phyloP scores from a whole-genome alignment of 768 basidiomycete species.

The Mycena metata region DNA sequence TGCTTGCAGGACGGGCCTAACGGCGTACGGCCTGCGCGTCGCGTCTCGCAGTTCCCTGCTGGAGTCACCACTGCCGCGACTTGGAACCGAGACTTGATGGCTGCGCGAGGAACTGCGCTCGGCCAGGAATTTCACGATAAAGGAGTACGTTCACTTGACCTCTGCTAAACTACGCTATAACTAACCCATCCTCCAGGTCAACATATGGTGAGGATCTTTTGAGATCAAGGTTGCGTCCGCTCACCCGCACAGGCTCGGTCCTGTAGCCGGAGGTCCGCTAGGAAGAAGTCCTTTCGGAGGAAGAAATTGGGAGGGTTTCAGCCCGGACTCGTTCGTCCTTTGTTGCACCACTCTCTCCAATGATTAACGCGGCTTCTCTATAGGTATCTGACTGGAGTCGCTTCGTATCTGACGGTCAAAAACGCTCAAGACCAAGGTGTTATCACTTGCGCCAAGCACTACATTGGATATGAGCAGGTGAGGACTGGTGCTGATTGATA shows the following conservation, averaged over 20 bases:
- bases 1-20: constrained; percentile 25
- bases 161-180: not conserved
- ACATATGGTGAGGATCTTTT: constrained; percentile 15
- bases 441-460: constrained; percentile 30
- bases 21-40: constrained; percentile 23
- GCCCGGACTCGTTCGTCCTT: constrained; percentile 24
- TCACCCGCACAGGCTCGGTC: constrained; percentile 17
- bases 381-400: constrained; percentile 26
- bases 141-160: constrained; percentile 4
- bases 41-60: constrained; percentile 28
- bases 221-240: not conserved
- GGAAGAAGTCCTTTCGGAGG: constrained; percentile 12
- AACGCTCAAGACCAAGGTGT: constrained; percentile 22
- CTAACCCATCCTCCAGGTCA: constrained; percentile 7
- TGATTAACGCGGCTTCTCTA: not conserved
- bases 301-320: constrained; percentile 29
- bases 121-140: constrained; percentile 29
- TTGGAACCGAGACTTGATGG: constrained; percentile 29
- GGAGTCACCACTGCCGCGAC: constrained; percentile 22
- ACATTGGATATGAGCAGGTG: constrained; percentile 26
- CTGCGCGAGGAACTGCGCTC: constrained; percentile 18
- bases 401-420: constrained; percentile 23
- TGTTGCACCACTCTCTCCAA: not conserved
- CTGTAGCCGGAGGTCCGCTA: constrained; percentile 21
- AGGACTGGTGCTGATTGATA: not conserved